phyloP scores from a whole-genome alignment of 805 yeast species.

The Monosporozyma solicola region DNA sequence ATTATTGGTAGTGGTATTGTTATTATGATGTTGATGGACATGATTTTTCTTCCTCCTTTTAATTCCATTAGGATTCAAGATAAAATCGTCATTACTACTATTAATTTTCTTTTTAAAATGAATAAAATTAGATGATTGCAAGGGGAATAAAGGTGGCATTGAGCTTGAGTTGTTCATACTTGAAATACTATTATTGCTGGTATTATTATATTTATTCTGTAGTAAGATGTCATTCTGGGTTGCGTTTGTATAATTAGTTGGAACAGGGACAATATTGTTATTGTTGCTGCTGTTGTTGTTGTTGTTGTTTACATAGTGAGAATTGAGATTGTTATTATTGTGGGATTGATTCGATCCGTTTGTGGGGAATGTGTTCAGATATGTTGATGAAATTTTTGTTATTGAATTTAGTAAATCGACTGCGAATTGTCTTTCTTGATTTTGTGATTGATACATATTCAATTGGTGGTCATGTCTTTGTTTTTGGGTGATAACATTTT shows the following conservation, averaged over 20 bases:
- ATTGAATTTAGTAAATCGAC: slow-evolving; percentile 25
- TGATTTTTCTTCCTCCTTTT: slow-evolving; percentile 18
- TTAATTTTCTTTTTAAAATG: neutral
- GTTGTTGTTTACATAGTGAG: neutral
- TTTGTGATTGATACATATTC: neutral
- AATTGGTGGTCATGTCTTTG: neutral
- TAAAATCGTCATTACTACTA: slow-evolving; percentile 13
- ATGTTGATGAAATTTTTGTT: slow-evolving; percentile 22
- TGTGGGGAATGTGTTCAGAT: slow-evolving; percentile 11
- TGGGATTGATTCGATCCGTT: neutral
- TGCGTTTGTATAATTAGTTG: neutral
- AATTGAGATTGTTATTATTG: neutral
- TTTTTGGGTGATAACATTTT: neutral
- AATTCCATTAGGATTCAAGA: slow-evolving; percentile 27
- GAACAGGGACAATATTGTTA: slow-evolving; percentile 1
- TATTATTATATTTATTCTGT: neutral
- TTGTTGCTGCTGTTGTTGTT: neutral
- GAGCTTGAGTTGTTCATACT: neutral
- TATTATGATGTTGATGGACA: neutral
- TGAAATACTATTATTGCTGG: neutral
- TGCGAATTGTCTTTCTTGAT: slow-evolving; percentile 4
- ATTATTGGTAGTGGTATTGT: neutral
- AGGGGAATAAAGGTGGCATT: neutral
- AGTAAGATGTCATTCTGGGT: neutral
- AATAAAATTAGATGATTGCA: neutral